Evolutionary conservation across 805 yeast genomes (phyloP).

Genomic region (Yarrowia sp.): DNA sequence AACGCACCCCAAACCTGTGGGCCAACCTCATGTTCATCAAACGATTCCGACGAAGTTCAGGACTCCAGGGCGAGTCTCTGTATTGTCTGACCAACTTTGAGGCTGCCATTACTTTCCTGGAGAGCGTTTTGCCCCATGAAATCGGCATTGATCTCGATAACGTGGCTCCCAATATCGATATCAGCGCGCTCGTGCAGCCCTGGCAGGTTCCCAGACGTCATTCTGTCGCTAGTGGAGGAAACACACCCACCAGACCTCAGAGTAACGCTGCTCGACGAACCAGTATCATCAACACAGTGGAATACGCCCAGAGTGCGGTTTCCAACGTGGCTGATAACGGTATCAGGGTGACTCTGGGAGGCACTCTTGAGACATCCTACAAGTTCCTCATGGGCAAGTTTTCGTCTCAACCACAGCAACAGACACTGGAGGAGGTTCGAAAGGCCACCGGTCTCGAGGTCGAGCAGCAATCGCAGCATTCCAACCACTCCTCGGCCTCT

Average conservation of each 20-base stretch:
- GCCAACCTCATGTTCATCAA: conserved; percentile 51
- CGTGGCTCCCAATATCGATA: conserved; percentile 41
- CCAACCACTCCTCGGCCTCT: conserved; percentile 43
- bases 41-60: conserved; percentile 51
- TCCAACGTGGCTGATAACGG: conserved; percentile 37
- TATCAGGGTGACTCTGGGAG: conserved; percentile 46
- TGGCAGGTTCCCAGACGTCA: conserved; percentile 35
- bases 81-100: conserved; percentile 56
- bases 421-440: conserved; percentile 29
- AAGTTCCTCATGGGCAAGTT: conserved; percentile 47
- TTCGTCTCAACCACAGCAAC: conserved; percentile 36
- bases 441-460: conserved; percentile 31
- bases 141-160: conserved; percentile 48
- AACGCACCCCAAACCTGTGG: conserved; percentile 49
- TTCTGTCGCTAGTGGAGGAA: conserved; percentile 8
- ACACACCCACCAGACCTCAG: conserved; percentile 8
- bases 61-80: conserved; percentile 51
- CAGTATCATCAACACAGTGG: conserved; percentile 22
- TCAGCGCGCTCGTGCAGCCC: conserved; percentile 41
- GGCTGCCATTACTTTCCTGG: conserved; percentile 53
- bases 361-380: conserved; percentile 50
- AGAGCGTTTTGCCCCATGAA: conserved; percentile 48
- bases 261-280: neutral
- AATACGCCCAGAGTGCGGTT: conserved; percentile 21
- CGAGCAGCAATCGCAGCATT: conserved; percentile 40